Evolutionary conservation across 805 yeast species (phyloP).

Genomic region (Sugiyamaella valdiviana): DNA sequence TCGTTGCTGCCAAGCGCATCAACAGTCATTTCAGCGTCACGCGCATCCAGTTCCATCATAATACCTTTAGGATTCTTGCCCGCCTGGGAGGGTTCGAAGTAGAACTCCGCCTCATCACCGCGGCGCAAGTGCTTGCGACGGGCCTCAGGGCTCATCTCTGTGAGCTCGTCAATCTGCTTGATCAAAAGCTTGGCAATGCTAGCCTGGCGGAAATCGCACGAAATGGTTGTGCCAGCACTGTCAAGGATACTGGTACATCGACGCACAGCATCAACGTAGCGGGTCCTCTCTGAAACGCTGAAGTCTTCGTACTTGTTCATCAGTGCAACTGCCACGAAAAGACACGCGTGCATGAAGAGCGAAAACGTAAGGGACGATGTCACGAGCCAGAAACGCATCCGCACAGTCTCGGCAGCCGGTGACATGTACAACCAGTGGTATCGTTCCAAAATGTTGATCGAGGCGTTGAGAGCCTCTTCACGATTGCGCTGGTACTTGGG

Average conservation of each 20-base stretch:
- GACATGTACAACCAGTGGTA: slow-evolving; percentile 17
- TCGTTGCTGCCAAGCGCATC: slow-evolving; percentile 7
- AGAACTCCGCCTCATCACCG: not conserved
- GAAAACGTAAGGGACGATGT: slow-evolving; percentile 10
- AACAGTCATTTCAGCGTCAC: slow-evolving; percentile 14
- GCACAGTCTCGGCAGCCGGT: slow-evolving; percentile 8
- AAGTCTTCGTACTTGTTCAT: slow-evolving; percentile 15
- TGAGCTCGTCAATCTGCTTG: slow-evolving; percentile 15
- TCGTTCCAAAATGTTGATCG: slow-evolving; percentile 15
- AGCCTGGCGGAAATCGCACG: slow-evolving; percentile 13
- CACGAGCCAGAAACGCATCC: slow-evolving; percentile 14
- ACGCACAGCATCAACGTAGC: slow-evolving; percentile 11
- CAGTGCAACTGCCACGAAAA: slow-evolving; percentile 14
- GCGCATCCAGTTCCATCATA: slow-evolving; percentile 15
- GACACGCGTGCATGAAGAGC: slow-evolving; percentile 18
- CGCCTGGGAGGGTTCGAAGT: not conserved
- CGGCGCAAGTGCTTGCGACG: slow-evolving; percentile 1
- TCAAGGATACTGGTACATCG: slow-evolving; percentile 8
- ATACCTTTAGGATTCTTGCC: slow-evolving; percentile 3
- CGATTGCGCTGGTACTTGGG: slow-evolving; percentile 10
- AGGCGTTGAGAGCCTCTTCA: slow-evolving; percentile 15
- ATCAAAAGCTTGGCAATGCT: slow-evolving; percentile 15
- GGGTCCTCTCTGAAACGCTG: slow-evolving; percentile 6
- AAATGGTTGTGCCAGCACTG: slow-evolving; percentile 7
- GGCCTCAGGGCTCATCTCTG: slow-evolving; percentile 13